Conservation (phyloP, 768 basidiomycete species). For the Termitomyces sp. region DNA sequence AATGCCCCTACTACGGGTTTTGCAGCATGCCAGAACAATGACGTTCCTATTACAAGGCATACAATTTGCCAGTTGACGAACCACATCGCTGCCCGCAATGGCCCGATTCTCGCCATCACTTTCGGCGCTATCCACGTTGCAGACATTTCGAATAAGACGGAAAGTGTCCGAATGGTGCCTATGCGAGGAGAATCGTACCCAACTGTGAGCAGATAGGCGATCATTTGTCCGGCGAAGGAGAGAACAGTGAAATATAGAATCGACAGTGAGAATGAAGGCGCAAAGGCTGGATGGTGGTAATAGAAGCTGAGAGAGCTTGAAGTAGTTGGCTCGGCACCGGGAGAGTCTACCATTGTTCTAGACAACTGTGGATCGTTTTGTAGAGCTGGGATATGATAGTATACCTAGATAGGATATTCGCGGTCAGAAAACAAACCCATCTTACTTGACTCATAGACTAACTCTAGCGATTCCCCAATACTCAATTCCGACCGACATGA, state of each 20-base stretch:
- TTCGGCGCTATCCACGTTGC: conserved; percentile 23
- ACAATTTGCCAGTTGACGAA: conserved; percentile 21
- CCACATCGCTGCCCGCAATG: conserved; percentile 23
- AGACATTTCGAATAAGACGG: conserved; percentile 19
- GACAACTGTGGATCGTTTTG: not conserved
- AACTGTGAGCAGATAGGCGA: conserved; percentile 19
- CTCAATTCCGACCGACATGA: conserved; percentile 16
- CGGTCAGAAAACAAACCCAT: not conserved
- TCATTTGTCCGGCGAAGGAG: conserved; percentile 22
- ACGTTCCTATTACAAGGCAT: conserved; percentile 16
- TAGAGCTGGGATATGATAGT: not conserved
- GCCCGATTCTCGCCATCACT: conserved; percentile 16
- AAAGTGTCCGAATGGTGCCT: conserved; percentile 15
- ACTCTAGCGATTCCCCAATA: conserved; percentile 21
- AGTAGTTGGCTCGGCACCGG: not conserved
- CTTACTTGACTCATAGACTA: not conserved
- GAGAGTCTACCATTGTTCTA: not conserved
- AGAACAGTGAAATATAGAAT: conserved; percentile 26
- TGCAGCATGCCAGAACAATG: conserved; percentile 10
- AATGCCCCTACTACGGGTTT: conserved; percentile 9
- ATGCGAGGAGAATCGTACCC: conserved; percentile 18
- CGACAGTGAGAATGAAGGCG: conserved; percentile 17
- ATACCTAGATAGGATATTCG: not conserved
- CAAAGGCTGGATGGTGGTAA: conserved; percentile 15
- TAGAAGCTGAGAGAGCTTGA: conserved; percentile 12